phyloP scores from a whole-genome alignment of 495 filamentous ascomycete genomes.

The Hypoxylon fuscum region DNA sequence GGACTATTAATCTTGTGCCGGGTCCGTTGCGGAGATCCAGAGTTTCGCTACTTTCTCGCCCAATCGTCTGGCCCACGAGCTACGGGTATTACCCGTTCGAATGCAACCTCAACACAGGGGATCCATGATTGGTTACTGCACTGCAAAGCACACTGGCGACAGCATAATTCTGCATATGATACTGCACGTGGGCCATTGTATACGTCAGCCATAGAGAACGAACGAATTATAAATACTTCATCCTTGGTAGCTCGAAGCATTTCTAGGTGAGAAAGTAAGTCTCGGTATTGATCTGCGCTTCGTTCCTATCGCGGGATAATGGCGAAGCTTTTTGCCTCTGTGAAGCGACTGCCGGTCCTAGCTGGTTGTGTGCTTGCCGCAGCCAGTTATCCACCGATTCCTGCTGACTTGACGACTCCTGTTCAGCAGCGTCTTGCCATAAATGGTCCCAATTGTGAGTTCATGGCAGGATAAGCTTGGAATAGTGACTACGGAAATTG shows the following conservation, averaged over 20 bases:
- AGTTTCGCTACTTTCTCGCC: constrained; percentile 19
- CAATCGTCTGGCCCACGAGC: constrained; percentile 38
- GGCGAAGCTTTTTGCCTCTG: constrained; percentile 18
- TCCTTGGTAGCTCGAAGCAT: constrained; percentile 3
- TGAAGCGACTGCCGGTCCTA: constrained; percentile 53
- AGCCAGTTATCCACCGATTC: constrained; percentile 61
- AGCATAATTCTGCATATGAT: constrained; percentile 16
- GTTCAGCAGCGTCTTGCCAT: constrained; percentile 66
- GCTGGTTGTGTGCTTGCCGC: constrained; percentile 51
- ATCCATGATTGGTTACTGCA: constrained; percentile 20
- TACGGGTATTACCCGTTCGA: constrained; percentile 11
- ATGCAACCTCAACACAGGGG: constrained; percentile 9
- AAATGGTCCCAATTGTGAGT: constrained; percentile 63
- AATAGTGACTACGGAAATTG: neutral
- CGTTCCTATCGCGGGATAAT: constrained; percentile 5
- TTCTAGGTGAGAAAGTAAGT: constrained; percentile 15
- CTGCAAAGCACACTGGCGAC: constrained; percentile 3
- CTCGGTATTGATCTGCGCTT: constrained; percentile 12
- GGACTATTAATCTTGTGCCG: constrained; percentile 10
- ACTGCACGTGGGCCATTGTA: constrained; percentile 19
- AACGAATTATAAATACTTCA: constrained; percentile 32
- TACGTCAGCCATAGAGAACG: constrained; percentile 24
- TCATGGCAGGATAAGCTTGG: neutral
- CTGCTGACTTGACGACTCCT: constrained; percentile 64
- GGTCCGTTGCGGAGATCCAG: neutral